These are phyloP conservation scores for Alternaria solani DNA, from an alignment of 2,329 filamentous ascomycete genomes.

Conservation along the genomic window DNA sequence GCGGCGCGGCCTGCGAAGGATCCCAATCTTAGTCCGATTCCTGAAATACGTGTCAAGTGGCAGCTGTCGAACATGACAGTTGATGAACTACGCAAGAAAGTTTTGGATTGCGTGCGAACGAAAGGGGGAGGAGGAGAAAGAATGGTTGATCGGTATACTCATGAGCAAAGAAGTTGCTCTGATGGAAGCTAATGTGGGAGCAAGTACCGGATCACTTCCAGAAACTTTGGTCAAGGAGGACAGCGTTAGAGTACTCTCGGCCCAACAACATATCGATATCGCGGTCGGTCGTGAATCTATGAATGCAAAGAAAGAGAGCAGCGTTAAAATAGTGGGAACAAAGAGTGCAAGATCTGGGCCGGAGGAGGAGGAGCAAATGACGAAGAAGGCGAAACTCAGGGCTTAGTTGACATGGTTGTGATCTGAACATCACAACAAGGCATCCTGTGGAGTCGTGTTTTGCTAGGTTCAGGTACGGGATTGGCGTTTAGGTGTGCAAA, in stretches of 20 bases:
- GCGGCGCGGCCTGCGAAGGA: not conserved
- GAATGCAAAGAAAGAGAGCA: not conserved
- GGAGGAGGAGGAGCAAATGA: not conserved
- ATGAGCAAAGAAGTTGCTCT: too few species aligned
- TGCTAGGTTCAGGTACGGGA: not conserved
- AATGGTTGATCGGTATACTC: slow-evolving; percentile 10
- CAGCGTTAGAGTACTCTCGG: not conserved
- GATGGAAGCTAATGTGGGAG: too few species aligned
- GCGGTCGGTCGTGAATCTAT: not conserved
- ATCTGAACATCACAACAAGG: not conserved
- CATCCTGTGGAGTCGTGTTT: not conserved
- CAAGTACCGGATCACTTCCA: too few species aligned
- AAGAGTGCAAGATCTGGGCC: not conserved
- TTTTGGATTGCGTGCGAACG: slow-evolving; percentile 6
- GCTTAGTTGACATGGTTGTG: not conserved
- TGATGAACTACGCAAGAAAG: slow-evolving; percentile 8
- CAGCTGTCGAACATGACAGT: not conserved
- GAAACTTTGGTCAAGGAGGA: not conserved
- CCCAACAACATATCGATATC: not conserved
- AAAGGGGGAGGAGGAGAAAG: slow-evolving; percentile 5
- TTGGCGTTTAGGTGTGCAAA: not conserved
- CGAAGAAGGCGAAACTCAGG: not conserved
- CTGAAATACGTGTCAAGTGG: not conserved
- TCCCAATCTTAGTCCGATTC: not conserved
- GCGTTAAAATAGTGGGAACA: not conserved